Conservation (phyloP, 148 eudicot species). For the Chenopodium berlandieri region DNA sequence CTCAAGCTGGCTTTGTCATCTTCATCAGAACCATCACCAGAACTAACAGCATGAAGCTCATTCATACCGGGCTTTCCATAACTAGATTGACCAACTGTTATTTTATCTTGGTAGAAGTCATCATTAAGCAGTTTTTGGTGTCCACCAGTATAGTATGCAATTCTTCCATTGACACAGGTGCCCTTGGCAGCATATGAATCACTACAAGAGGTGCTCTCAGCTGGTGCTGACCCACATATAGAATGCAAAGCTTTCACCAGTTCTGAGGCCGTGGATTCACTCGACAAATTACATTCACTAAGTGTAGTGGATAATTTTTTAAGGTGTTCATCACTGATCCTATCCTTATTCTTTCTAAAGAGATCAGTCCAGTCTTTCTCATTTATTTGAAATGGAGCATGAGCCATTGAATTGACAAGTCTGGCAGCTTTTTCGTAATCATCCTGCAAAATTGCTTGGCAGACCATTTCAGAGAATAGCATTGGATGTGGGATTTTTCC, state of each 20-base stretch:
- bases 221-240: conserved; percentile 28
- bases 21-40: conserved; percentile 21
- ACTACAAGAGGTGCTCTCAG: not conserved
- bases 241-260: conserved; percentile 50
- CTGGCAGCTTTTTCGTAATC: conserved; percentile 49
- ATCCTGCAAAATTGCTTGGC: conserved; percentile 42
- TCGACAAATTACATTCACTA: conserved; percentile 24
- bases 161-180: not conserved
- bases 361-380: conserved; percentile 62
- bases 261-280: conserved; percentile 54
- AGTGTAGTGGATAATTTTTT: conserved; percentile 41
- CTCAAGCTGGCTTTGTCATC: conserved; percentile 18
- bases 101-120: conserved; percentile 16
- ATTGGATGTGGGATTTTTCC: conserved; percentile 67
- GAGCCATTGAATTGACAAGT: conserved; percentile 53
- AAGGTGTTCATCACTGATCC: conserved; percentile 45
- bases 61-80: not conserved
- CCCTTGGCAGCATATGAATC: not conserved
- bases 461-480: conserved; percentile 71
- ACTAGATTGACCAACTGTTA: conserved; percentile 3
- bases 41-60: conserved; percentile 10
- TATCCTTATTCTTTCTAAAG: conserved; percentile 56
- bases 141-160: not conserved
- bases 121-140: not conserved
- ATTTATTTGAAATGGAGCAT: conserved; percentile 73